Percentiles rank a stretch among this genome's conserved stretches.
phyloP scores from a whole-genome alignment of 2,329 filamentous ascomycete genomes.

The Fonsecaea nubica region DNA sequence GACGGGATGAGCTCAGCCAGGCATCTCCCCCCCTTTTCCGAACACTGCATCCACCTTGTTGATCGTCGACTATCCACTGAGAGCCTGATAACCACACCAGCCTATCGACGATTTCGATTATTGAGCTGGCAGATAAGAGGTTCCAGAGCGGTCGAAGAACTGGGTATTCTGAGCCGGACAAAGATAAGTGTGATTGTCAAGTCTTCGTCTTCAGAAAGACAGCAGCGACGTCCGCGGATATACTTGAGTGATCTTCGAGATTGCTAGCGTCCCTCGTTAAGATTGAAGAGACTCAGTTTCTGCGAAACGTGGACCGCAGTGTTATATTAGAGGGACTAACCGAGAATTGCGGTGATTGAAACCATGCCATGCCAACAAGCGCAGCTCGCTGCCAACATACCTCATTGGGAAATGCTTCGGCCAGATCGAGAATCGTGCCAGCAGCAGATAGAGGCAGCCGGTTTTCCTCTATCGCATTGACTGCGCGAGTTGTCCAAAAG shows the following conservation, averaged over 20 bases:
- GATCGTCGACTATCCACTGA: neutral
- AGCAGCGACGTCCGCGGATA: slow-evolving; percentile 6
- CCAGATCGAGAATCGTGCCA: neutral
- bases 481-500: neutral
- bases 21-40: neutral
- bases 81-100: neutral
- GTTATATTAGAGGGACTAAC: neutral
- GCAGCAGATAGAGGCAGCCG: slow-evolving; percentile 1
- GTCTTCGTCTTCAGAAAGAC: neutral
- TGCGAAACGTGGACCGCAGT: slow-evolving; percentile 4
- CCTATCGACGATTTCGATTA: neutral
- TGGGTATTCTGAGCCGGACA: neutral
- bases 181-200: neutral
- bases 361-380: neutral
- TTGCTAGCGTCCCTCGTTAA: neutral
- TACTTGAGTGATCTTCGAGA: neutral
- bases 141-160: neutral
- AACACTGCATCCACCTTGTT: neutral
- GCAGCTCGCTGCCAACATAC: slow-evolving; percentile 11
- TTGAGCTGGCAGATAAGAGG: neutral
- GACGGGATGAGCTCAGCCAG: neutral
- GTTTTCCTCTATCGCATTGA: neutral
- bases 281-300: neutral
- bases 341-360: too few relatives aligned
- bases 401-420: neutral